Evolutionary conservation across 768 basidiomycete genomes (phyloP).

Genomic region (Amyloporia xantha): DNA sequence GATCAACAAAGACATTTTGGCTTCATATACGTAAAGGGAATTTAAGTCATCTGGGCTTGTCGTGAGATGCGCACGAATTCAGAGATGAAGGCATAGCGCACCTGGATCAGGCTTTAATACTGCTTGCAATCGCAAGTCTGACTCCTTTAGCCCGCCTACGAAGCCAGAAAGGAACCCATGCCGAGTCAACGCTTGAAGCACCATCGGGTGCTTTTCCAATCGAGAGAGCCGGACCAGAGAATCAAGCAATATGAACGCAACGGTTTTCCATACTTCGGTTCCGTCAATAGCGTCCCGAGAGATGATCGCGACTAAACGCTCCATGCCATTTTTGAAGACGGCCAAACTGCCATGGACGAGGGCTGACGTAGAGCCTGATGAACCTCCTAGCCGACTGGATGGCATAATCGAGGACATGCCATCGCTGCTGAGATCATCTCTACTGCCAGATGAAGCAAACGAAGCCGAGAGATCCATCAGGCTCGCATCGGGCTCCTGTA

Average conservation of each 20-base stretch:
- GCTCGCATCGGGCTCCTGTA: conserved; percentile 3
- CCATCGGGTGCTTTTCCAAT: conserved; percentile 57
- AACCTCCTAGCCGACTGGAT: conserved; percentile 5
- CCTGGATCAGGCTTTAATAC: conserved; percentile 89
- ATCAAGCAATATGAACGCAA: conserved; percentile 88
- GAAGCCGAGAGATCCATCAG: conserved; percentile 24
- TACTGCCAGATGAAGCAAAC: conserved; percentile 21
- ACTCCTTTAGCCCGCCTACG: conserved; percentile 77
- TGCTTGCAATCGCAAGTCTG: conserved; percentile 64
- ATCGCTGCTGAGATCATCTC: conserved; percentile 34
- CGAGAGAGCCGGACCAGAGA: conserved; percentile 69
- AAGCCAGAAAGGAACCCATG: conserved; percentile 80
- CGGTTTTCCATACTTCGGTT: conserved; percentile 94
- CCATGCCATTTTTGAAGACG: conserved; percentile 61
- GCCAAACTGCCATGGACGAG: conserved; percentile 59
- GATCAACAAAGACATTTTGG: conserved; percentile 86
- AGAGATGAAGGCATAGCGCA: conserved; percentile 28
- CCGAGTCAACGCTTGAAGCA: conserved; percentile 52
- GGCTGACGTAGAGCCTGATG: conserved; percentile 21
- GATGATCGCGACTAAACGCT: conserved; percentile 64
- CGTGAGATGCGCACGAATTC: not conserved
- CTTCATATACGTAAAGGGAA: conserved; percentile 88
- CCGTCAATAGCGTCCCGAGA: conserved; percentile 93
- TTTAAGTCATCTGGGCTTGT: conserved; percentile 69
- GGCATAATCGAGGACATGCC: conserved; percentile 28